These are phyloP conservation scores for Stagonosporopsis rhizophila DNA, from an alignment of 2,329 filamentous ascomycete genomes.

Conservation along the genomic window DNA sequence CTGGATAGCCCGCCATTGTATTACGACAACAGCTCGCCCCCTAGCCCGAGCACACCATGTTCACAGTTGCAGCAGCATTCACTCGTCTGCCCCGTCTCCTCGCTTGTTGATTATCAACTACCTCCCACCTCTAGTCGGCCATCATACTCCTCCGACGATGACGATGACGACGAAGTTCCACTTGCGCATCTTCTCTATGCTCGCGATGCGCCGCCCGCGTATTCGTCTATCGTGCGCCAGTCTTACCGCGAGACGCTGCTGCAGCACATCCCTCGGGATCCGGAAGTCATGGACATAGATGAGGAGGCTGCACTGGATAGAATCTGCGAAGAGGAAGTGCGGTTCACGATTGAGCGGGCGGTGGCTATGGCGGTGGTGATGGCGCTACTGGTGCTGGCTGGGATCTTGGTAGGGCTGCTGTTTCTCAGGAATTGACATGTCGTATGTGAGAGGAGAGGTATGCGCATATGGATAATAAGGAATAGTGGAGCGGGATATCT, in stretches of 20 bases:
- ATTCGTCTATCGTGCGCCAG: constrained; percentile 27
- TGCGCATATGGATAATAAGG: no score
- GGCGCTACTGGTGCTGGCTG: constrained; percentile 24
- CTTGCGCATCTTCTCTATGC: constrained; percentile 31
- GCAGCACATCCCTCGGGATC: constrained; percentile 24
- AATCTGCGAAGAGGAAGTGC: constrained; percentile 25
- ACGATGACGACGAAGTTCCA: constrained; percentile 23
- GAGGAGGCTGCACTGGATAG: constrained; percentile 25
- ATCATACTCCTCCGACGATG: not conserved
- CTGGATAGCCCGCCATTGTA: constrained; percentile 4
- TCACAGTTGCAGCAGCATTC: not conserved
- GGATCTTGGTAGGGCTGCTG: constrained; percentile 16
- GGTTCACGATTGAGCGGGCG: constrained; percentile 28
- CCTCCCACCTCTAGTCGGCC: not conserved
- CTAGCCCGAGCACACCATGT: not conserved
- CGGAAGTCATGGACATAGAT: constrained; percentile 12
- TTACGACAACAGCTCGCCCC: constrained; percentile 18
- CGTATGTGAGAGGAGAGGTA: not conserved
- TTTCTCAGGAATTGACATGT: constrained; percentile 1
- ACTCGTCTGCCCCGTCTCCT: not conserved
- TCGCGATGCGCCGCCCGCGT: constrained; percentile 33
- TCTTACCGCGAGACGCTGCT: constrained; percentile 33
- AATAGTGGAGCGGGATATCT: not conserved
- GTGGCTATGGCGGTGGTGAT: constrained; percentile 28
- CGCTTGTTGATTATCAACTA: not conserved